Evolutionary conservation across 352 stramenopile genomes (phyloP).

Genomic region (Phytopythium oedochilum): DNA sequence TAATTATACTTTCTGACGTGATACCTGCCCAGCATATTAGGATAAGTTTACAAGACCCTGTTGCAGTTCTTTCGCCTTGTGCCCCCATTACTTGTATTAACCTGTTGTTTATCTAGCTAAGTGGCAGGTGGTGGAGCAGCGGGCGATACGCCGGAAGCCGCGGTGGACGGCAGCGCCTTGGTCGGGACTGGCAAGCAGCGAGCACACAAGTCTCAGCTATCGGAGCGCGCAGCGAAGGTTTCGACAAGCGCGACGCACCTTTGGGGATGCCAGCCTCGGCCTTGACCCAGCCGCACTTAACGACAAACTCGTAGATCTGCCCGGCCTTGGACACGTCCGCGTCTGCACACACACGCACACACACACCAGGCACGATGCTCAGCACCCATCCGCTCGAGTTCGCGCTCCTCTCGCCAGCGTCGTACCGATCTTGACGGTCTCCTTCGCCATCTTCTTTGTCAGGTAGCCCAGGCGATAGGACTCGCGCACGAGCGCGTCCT

Average conservation of each 20-base stretch:
- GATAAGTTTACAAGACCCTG: too few species aligned
- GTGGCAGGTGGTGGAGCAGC: not conserved
- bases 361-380: conserved; percentile 36
- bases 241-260: conserved; percentile 23
- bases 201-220: not conserved
- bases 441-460: conserved; percentile 70
- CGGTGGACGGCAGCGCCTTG: not conserved
- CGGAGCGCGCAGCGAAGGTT: not conserved
- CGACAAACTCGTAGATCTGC: conserved; percentile 89
- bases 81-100: too few species aligned
- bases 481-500: conserved; percentile 92
- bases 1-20: too few species aligned
- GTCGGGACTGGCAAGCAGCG: not conserved
- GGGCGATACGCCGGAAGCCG: not conserved
- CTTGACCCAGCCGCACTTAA: conserved; percentile 85
- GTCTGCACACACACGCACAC: too few species aligned
- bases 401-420: not conserved
- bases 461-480: conserved; percentile 73
- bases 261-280: conserved; percentile 47
- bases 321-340: conserved; percentile 81
- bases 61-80: too few species aligned
- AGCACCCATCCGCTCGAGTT: not conserved
- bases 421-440: conserved; percentile 90
- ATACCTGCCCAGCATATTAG: too few species aligned
- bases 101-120: too few species aligned